phyloP scores from a whole-genome alignment of 371 early-diverging fungal species.

The Coemansia sp. region DNA sequence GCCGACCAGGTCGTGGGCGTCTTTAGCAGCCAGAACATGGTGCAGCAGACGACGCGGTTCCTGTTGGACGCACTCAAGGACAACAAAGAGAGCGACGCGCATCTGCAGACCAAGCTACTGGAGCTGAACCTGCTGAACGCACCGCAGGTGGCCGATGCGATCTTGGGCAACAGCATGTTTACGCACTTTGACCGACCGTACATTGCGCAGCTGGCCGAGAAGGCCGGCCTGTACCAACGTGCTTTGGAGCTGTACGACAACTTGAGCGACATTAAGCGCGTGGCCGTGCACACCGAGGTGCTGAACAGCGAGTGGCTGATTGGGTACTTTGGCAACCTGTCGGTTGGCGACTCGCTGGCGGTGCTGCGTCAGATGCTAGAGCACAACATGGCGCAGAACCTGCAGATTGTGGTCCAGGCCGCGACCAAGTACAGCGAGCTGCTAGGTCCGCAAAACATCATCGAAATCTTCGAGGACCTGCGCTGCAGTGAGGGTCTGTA shows the following conservation, averaged over 20 bases:
- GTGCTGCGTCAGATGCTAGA: constrained; percentile 86
- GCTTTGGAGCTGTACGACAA: constrained; percentile 97
- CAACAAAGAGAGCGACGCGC: constrained; percentile 85
- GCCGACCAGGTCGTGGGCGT: constrained; percentile 91
- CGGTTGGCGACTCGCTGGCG: constrained; percentile 91
- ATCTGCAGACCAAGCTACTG: constrained; percentile 91
- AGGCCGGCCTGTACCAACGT: constrained; percentile 94
- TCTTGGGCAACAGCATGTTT: constrained; percentile 92
- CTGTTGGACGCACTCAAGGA: constrained; percentile 92
- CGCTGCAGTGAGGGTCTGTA: constrained; percentile 88
- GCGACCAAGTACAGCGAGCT: constrained; percentile 96
- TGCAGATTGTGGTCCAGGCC: constrained; percentile 92
- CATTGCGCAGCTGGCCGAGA: constrained; percentile 93
- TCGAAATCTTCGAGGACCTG: constrained; percentile 86
- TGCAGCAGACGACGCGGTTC: constrained; percentile 96
- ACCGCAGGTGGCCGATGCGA: constrained; percentile 98
- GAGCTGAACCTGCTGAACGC: constrained; percentile 97
- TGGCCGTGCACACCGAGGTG: constrained; percentile 82
- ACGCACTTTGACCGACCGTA: constrained; percentile 90
- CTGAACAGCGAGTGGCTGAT: constrained; percentile 70
- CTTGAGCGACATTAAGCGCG: constrained; percentile 93
- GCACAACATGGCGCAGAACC: constrained; percentile 86
- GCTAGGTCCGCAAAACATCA: constrained; percentile 81
- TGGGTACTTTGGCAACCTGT: constrained; percentile 89
- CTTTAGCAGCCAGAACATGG: constrained; percentile 87